These are phyloP conservation scores for Geosmithia putterillii DNA, from an alignment of 2,329 filamentous ascomycete genomes.

Conservation along the genomic window DNA sequence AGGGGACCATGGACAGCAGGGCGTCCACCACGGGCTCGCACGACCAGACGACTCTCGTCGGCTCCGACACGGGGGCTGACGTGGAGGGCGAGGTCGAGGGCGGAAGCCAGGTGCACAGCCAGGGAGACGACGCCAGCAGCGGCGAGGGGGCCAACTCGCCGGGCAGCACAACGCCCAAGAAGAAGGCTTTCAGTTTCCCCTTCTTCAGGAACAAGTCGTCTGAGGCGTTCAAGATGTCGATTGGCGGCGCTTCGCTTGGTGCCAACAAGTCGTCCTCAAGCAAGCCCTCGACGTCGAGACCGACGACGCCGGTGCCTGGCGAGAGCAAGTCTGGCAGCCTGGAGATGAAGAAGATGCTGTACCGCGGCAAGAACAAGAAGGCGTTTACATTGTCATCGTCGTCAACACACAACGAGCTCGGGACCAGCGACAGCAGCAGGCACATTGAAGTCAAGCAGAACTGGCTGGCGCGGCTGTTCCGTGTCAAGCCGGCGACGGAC, in stretches of 20 bases:
- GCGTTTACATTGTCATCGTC: slow-evolving; percentile 1
- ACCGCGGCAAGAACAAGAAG: neutral
- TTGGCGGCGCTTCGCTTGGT: no score
- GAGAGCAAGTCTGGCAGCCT: slow-evolving; percentile 6
- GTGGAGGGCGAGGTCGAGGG: slow-evolving; percentile 1
- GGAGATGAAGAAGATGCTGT: neutral
- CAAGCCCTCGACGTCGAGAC: no score
- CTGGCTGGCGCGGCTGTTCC: slow-evolving; percentile 82
- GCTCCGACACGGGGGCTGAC: slow-evolving; percentile 2
- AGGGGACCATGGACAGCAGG: slow-evolving; percentile 12
- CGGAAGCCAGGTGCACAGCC: neutral
- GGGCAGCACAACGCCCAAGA: slow-evolving; percentile 21
- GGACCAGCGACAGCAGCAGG: slow-evolving; percentile 14
- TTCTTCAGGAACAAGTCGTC: slow-evolving; percentile 41
- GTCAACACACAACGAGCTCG: neutral
- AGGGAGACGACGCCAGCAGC: slow-evolving; percentile 4
- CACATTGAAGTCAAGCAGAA: slow-evolving; percentile 61
- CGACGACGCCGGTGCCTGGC: neutral
- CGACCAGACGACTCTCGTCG: slow-evolving; percentile 1
- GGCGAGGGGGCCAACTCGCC: neutral
- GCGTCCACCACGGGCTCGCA: slow-evolving; percentile 1
- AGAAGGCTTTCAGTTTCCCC: slow-evolving; percentile 38
- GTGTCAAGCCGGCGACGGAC: slow-evolving; percentile 70
- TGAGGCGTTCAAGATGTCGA: slow-evolving; percentile 29
- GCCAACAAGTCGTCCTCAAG: no score